Evolutionary conservation across 768 basidiomycete genomes (phyloP).

Genomic region (Leccinum longicurvipes): DNA sequence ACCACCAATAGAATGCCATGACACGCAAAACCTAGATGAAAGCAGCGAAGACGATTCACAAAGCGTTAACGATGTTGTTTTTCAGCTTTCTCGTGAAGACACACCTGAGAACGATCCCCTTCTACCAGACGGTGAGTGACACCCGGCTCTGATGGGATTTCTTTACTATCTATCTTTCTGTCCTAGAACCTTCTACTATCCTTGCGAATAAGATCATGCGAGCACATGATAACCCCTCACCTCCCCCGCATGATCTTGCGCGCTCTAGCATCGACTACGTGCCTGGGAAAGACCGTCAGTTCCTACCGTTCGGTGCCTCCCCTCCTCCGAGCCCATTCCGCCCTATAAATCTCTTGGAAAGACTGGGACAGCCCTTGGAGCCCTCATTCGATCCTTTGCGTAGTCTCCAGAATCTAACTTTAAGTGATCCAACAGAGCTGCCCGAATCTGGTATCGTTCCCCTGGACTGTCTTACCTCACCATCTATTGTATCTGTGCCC

Average conservation of each 20-base stretch:
- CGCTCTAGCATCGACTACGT: constrained; percentile 14
- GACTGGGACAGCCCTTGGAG: constrained; percentile 18
- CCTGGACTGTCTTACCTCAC: constrained; percentile 35
- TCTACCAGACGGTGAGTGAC: constrained; percentile 43
- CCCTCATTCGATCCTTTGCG: constrained; percentile 1
- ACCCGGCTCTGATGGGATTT: background rate
- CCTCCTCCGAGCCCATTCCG: constrained; percentile 33
- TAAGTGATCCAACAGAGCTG: constrained; percentile 1
- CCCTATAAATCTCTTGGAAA: constrained; percentile 29
- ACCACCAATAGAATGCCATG: constrained; percentile 13
- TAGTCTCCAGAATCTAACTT: background rate
- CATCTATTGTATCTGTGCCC: constrained; percentile 15
- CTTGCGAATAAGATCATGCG: constrained; percentile 64
- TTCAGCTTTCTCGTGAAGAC: constrained; percentile 35
- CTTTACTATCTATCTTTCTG: constrained; percentile 9
- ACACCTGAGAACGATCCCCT: constrained; percentile 48
- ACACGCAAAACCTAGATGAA: constrained; percentile 17
- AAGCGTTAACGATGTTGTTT: constrained; percentile 22
- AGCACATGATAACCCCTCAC: constrained; percentile 76
- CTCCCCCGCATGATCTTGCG: constrained; percentile 41
- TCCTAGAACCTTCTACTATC: constrained; percentile 61
- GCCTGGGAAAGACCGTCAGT: constrained; percentile 17
- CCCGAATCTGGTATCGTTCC: constrained; percentile 7
- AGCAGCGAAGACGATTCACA: constrained; percentile 33
- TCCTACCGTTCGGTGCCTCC: constrained; percentile 11